phyloP scores from a whole-genome alignment of 2,329 filamentous ascomycete genomes.

The Orbilia quercus region DNA sequence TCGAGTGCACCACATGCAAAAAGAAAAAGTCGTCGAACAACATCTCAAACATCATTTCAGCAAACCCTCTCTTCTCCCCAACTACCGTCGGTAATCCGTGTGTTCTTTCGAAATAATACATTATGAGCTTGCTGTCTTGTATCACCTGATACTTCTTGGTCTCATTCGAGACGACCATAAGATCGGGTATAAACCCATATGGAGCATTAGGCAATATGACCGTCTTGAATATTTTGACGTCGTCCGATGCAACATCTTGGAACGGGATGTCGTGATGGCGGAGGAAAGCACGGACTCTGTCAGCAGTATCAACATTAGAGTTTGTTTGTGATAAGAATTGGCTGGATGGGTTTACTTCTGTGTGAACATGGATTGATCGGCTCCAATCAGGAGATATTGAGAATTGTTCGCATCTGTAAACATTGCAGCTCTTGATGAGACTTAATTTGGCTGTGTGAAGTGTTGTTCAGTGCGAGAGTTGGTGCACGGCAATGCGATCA shows the following conservation, averaged over 20 bases:
- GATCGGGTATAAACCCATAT: conserved; percentile 40
- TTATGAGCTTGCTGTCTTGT: conserved; percentile 43
- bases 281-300: conserved; percentile 44
- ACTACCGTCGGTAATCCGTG: conserved; percentile 19
- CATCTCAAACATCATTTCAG: conserved; percentile 46
- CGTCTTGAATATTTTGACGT: conserved; percentile 35
- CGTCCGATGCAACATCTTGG: conserved; percentile 36
- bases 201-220: conserved; percentile 45
- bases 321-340: neutral
- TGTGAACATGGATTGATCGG: conserved; percentile 48
- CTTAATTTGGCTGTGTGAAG: neutral
- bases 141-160: conserved; percentile 38
- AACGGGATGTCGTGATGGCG: conserved; percentile 49
- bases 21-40: conserved; percentile 45
- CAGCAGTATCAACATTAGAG: conserved; percentile 10
- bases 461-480: too few species aligned
- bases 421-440: conserved; percentile 5
- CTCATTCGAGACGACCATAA: conserved; percentile 35
- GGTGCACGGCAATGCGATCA: too few species aligned
- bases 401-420: conserved; percentile 8
- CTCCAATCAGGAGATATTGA: conserved; percentile 51
- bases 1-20: conserved; percentile 42
- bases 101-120: conserved; percentile 31
- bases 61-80: conserved; percentile 36
- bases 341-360: conserved; percentile 33